Evolutionary conservation across 768 basidiomycete species (phyloP), one percentile per base, ranked within the genome.

Genomic region (Kwoniella europaea): DNA sequence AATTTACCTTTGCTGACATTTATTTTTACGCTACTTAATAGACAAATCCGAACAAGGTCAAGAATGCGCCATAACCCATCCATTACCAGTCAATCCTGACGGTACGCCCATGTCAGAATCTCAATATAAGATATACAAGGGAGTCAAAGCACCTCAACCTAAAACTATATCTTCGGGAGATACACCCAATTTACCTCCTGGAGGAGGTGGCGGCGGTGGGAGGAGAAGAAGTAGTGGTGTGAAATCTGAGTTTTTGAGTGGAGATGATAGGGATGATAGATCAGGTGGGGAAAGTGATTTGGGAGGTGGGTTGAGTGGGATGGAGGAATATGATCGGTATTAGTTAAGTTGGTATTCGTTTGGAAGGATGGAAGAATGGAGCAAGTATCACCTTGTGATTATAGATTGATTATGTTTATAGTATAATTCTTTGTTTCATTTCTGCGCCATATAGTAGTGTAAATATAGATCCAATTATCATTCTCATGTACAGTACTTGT

Each of bases 1-100:
- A 27, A 54, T 35, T 35, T n/a, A 27, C 54, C 54, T n/a, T 52
- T 20, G 27, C 55, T 70, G 61, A 72, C 63, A 16, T 44, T 43
- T 1, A 18, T 59, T n/a, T 42, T 13, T 6, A 53, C 35, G 12
- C 13, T 55, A 53, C 58, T 24, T 15, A 22, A 24, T 76, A 92
- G 92, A 76, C 88, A 82, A 90, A 63, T 92, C 92, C 10, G 92
- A 93, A 76, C 91, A 91, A 68, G 92, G 92, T 27, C 87, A 90
- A 6, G 92, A 93, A 61, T 93, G 92, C 81, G 86, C 87, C 71
- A 84, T 86, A 73, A 76, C 80, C n/a, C 85, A 86, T 74, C 83
- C 82, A 13, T 71, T 84, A 65, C 79, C 77, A 22, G 82, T 80
- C 58, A 80, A 85, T 61, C 84, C 83, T 0, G 83, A 82, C 57